A percentile compares a stretch with the other conserved stretches of the same genome.
Conservation (phyloP, 202 grass and related monocot genomes). For the Schoenoplectus triqueter region DNA sequence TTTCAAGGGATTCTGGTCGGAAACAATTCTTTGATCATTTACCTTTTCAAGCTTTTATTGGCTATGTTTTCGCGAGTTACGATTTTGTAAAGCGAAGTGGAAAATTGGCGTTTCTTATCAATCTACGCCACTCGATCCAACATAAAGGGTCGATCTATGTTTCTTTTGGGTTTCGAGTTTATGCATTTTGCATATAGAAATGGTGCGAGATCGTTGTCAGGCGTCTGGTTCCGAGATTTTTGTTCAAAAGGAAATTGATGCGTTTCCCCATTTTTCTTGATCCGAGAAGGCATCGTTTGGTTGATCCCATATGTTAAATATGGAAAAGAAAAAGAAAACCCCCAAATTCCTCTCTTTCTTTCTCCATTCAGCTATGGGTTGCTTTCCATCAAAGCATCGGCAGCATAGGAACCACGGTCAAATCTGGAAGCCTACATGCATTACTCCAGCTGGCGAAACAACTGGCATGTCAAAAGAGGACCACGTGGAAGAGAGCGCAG, state of each 20-base stretch:
- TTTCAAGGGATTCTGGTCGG: not conserved
- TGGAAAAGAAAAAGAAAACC: conserved; percentile 41
- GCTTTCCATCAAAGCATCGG: conserved; percentile 68
- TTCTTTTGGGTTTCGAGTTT: conserved; percentile 25
- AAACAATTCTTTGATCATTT: conserved; percentile 19
- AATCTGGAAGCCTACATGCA: conserved; percentile 54
- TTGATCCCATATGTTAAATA: conserved; percentile 32
- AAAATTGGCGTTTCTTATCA: not conserved
- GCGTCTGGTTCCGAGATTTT: not conserved
- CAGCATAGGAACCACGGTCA: not conserved
- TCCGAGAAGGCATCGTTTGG: conserved; percentile 4
- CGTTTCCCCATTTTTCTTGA: not conserved
- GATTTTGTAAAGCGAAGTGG: conserved; percentile 28
- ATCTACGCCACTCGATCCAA: not conserved
- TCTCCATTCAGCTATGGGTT: conserved; percentile 65
- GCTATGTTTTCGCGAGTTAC: conserved; percentile 4
- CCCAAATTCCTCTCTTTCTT: conserved; percentile 34
- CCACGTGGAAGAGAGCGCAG: not conserved
- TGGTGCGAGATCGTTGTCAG: conserved; percentile 27
- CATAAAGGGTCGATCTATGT: conserved; percentile 27
- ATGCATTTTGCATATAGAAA: conserved; percentile 32
- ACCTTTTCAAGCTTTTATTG: not conserved
- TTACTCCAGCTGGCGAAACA: conserved; percentile 63
- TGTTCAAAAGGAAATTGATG: conserved; percentile 21
- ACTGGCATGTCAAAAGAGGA: conserved; percentile 44